Base-by-base conservation (phyloP, 1,284 basidiomycete genomes). In the Trichosporon coremiiforme region DNA sequence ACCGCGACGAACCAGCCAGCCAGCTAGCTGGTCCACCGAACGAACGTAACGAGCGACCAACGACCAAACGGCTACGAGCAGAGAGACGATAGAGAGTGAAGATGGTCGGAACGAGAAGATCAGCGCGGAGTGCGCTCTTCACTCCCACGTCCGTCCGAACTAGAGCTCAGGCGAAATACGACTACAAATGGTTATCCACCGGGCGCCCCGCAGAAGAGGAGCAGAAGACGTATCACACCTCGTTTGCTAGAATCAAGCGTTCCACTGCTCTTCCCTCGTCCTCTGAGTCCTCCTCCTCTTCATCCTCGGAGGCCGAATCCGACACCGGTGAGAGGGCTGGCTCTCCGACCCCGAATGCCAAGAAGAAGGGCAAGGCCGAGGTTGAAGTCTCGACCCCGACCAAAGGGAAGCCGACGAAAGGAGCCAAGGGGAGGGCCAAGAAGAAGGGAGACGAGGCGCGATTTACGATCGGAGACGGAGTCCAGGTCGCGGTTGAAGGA, bases 401-500 rank as follows among this genome's bases (percentile, higher is more conserved):
- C 12, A 60, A 60, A n/a, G 57, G 29, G 0, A 22, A 57, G 36
- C 6, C 36, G 8, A 12, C 45, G 65, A 72, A 67, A 38, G n/a
- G n/a, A n/a, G n/a, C n/a, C n/a, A n/a, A n/a, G n/a, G n/a, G n/a
- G n/a, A n/a, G n/a, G n/a, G n/a, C n/a, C n/a, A 76, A 73, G 66
- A 73, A 67, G 22, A 75, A 74, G 47, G 73, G 57, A 1, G 77
- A 78, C 36, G 77, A 79, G 22, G 69, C 69, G 33, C 68, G 76
- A 25, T 84, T 84, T 66, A 71, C 73, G 2, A 66, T 84, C 9
- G 83, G 83, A 9, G 82, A 83, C 72, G 83, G 81, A 2, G 82
- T 83, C 4, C 47, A 76, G 35, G 79, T 84, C 9, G 67, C 71
- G 33, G 75, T 81, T 9, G 77, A 80, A 65, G 83, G 82, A 4